Evolutionary conservation across 163 green algal genomes (phyloP), one percentile per base, ranked within the genome.

Genomic region (Scenedesmus sp.): DNA sequence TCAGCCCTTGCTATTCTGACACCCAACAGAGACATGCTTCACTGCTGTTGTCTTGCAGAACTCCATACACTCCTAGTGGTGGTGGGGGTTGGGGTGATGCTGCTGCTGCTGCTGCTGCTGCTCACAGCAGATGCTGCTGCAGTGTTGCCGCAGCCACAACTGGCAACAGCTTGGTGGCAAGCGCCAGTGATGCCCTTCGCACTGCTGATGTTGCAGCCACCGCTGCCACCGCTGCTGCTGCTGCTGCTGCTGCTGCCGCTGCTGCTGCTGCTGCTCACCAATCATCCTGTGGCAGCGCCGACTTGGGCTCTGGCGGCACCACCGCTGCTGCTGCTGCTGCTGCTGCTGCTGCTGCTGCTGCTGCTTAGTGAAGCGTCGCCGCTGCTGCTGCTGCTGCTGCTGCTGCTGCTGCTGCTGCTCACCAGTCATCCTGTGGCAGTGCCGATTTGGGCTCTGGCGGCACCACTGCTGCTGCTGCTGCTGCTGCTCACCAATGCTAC

Each of bases 381-480:
- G 2, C 66, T 26, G n/a, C 9, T 74, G 66, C 66, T n/a, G 52
- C 81, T 86, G 76, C 76, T 84, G 76, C 52, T 86, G 81, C 81
- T 46, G 56, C 55, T 67, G 82, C 82, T 54, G 82, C 81, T 56
- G 34, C 62, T 70, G 62, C 10, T 16, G 93, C 93, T 74, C 86
- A 97, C 98, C 98, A 99, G 94, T 99, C 98, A 64, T 99, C 96
- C 46, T 99, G 97, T 0, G 95, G 94, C 20, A 93, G 87, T 10
- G 95, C 76, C 52, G 93, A 70, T 77, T 96, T 92, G 1, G 92
- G 92, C 18, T 95, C 87, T 10, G 98, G 98, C 2, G 98, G 98
- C 56, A 96, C 90, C 13, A 99, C 96, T 8, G 97, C 97, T 0
- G 96, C 95, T 10, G 99, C 94, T 64, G 59, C 59, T 64, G 59